Percentiles rank a stretch among this genome's conserved stretches.
phyloP scores from a whole-genome alignment of 495 filamentous ascomycete genomes.

The Penicilliopsis zonata region DNA sequence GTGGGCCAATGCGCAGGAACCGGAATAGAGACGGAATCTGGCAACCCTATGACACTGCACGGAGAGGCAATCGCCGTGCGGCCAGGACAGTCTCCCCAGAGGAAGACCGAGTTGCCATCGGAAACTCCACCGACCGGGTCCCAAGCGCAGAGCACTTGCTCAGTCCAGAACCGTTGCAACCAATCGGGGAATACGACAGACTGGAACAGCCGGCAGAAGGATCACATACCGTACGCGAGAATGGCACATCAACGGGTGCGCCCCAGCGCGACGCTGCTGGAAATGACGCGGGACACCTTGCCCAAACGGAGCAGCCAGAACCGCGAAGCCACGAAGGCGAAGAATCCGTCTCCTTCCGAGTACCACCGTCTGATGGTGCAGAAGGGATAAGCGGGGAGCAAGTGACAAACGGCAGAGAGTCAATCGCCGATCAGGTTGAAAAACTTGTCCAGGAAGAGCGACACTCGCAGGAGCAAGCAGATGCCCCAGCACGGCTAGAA shows the following conservation, averaged over 20 bases:
- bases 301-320: background rate
- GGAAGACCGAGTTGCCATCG: background rate
- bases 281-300: background rate
- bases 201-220: background rate
- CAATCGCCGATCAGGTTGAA: background rate
- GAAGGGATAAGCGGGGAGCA: background rate
- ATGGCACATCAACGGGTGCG: background rate
- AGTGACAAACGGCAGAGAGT: background rate
- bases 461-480: background rate
- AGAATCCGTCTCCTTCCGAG: background rate
- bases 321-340: background rate
- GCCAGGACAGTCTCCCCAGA: background rate
- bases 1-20: background rate
- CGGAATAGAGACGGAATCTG: background rate
- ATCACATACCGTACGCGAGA: background rate
- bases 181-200: background rate
- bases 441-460: slow-evolving; percentile 1
- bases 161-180: background rate
- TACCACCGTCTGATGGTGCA: background rate
- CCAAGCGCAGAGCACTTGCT: background rate
- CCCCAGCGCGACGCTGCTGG: background rate
- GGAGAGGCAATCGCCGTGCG: background rate
- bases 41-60: slow-evolving; percentile 1
- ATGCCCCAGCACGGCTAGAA: background rate
- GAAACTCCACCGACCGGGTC: background rate